Evolutionary conservation across 202 grass and related monocot species (phyloP).

Genomic region (Thinopyrum obtusiflorum): DNA sequence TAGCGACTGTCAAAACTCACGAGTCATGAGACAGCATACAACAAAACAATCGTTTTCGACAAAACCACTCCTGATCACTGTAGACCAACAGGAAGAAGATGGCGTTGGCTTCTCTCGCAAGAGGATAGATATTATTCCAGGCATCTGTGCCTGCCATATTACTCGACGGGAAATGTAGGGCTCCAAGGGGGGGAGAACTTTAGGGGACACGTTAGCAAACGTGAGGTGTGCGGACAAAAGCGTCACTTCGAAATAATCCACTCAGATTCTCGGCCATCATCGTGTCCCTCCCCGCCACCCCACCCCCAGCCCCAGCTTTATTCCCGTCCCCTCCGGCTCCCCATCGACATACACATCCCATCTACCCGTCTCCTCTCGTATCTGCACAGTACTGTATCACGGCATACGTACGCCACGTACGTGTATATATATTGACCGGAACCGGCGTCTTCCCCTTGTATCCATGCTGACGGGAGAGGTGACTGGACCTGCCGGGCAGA

Average conservation of each 20-base stretch:
- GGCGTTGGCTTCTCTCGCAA: not conserved
- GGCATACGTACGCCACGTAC: not conserved
- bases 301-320: constrained; percentile 37
- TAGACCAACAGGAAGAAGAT: not conserved
- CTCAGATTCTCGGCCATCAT: constrained; percentile 63
- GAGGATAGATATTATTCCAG: not conserved
- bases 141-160: not conserved
- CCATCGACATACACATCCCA: constrained; percentile 33
- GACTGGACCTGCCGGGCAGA: not conserved
- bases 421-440: not conserved
- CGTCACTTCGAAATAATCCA: constrained; percentile 66
- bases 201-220: constrained; percentile 46
- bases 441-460: constrained; percentile 10
- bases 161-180: not conserved
- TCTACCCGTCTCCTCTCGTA: constrained; percentile 24
- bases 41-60: not conserved
- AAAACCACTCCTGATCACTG: not conserved
- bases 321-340: constrained; percentile 30
- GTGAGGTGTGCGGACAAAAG: constrained; percentile 59
- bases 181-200: constrained; percentile 30
- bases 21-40: not conserved
- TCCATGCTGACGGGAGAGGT: not conserved
- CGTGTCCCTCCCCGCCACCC: constrained; percentile 32
- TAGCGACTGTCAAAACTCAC: not conserved
- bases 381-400: constrained; percentile 14